phyloP scores from a whole-genome alignment of 192 early-diverging fungal species.

The Rhizoclosmatium globosum region DNA sequence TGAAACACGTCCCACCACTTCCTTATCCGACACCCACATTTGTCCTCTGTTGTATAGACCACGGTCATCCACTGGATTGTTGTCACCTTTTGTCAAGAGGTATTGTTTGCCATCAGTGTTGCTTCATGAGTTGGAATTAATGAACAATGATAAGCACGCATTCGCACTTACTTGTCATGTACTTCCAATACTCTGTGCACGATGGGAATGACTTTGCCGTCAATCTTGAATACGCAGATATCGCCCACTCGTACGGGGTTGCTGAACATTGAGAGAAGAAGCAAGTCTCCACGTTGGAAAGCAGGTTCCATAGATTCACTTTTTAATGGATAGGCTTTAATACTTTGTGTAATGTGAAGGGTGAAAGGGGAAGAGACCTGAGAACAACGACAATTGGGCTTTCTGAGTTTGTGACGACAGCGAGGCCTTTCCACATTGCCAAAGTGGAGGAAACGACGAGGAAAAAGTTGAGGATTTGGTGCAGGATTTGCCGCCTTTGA shows the following conservation, averaged over 20 bases:
- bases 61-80: constrained; percentile 91
- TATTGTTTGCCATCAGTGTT: constrained; percentile 71
- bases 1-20: constrained; percentile 90
- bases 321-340: not conserved
- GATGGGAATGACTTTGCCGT: constrained; percentile 90
- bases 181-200: constrained; percentile 95
- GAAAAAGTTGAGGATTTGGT: constrained; percentile 86
- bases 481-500: constrained; percentile 45
- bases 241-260: constrained; percentile 87
- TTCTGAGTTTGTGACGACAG: constrained; percentile 87
- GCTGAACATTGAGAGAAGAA: constrained; percentile 81
- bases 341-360: not conserved
- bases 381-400: constrained; percentile 97
- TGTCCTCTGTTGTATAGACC: constrained; percentile 82
- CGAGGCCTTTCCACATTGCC: constrained; percentile 95
- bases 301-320: constrained; percentile 98
- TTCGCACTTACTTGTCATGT: constrained; percentile 76
- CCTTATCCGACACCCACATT: constrained; percentile 90
- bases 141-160: too few species aligned
- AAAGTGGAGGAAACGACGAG: constrained; percentile 92
- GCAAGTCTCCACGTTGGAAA: constrained; percentile 91
- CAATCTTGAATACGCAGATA: constrained; percentile 93
- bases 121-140: not conserved
- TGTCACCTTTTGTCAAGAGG: constrained; percentile 97
- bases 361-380: constrained; percentile 58